Evolutionary conservation across 1,139 yeast species (phyloP).

Genomic region (Yamadazyma siamensis): DNA sequence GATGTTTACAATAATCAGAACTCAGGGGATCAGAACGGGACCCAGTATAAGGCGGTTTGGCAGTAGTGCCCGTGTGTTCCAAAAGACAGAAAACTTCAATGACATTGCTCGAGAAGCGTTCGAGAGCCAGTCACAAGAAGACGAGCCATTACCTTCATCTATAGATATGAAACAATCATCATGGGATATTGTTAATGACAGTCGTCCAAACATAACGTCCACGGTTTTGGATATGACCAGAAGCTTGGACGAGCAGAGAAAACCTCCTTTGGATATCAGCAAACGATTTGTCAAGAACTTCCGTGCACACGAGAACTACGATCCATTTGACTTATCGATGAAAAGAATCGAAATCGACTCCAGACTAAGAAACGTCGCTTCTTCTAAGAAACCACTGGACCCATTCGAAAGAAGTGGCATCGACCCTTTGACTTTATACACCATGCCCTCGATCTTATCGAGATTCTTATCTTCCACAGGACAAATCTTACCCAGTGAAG

Average conservation of each 20-base stretch:
- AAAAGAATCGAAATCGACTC: conserved; percentile 45
- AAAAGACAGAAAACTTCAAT: too few species aligned
- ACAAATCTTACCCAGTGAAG: conserved; percentile 60
- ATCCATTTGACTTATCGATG: conserved; percentile 72
- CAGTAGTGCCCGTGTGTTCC: too few species aligned
- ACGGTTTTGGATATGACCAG: conserved; percentile 27
- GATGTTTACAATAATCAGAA: too few species aligned
- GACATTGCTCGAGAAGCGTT: too few species aligned
- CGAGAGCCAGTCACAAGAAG: too few species aligned
- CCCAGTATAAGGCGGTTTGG: too few species aligned
- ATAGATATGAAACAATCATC: conserved; percentile 31
- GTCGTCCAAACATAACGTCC: conserved; percentile 17
- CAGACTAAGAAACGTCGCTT: conserved; percentile 14
- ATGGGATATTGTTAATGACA: conserved; percentile 9
- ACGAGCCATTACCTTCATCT: conserved; percentile 12
- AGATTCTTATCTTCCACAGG: conserved; percentile 61
- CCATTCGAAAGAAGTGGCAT: conserved; percentile 55
- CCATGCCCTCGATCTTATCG: conserved; percentile 63
- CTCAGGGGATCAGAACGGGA: too few species aligned
- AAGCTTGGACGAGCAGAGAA: conserved; percentile 19
- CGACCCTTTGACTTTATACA: conserved; percentile 62
- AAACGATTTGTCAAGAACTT: conserved; percentile 36
- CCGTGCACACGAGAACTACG: conserved; percentile 48
- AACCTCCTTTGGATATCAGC: conserved; percentile 24
- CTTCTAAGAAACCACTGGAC: conserved; percentile 17